These are phyloP conservation scores for Inosperma sp. DNA, from an alignment of 768 basidiomycete species.

Conservation along the genomic window DNA sequence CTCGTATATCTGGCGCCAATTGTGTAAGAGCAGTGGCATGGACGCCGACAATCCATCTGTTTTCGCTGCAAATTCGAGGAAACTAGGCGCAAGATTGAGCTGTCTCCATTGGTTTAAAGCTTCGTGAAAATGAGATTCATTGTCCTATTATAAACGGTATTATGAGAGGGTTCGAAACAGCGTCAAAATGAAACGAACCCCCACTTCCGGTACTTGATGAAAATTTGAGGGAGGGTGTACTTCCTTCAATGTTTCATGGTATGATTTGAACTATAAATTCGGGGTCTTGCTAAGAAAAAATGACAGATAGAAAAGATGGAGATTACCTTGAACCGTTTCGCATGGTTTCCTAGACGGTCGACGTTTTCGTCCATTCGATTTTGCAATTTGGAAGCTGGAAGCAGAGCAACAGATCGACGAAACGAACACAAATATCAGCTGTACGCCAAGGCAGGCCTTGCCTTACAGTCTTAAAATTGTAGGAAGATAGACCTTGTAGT, in stretches of 20 bases:
- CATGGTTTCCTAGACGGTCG: too few species aligned
- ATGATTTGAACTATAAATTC: constrained; percentile 56
- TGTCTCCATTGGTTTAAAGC: constrained; percentile 73
- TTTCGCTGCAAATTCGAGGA: constrained; percentile 62
- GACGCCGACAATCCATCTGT: constrained; percentile 61
- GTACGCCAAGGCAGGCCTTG: too few species aligned
- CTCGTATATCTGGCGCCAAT: constrained; percentile 65
- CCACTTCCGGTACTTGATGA: constrained; percentile 50
- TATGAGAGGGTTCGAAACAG: neutral
- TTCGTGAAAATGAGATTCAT: constrained; percentile 73
- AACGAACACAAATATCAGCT: too few species aligned
- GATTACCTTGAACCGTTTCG: constrained; percentile 14
- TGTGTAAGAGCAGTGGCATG: constrained; percentile 76
- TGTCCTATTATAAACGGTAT: constrained; percentile 45
- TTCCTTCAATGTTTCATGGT: constrained; percentile 58
- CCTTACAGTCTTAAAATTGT: neutral
- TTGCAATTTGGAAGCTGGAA: too few species aligned
- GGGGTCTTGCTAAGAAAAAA: constrained; percentile 1
- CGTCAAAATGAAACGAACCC: constrained; percentile 33
- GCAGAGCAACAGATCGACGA: too few species aligned
- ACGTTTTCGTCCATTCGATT: too few species aligned
- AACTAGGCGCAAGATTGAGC: constrained; percentile 73
- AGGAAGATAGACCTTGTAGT: neutral
- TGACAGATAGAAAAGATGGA: neutral
- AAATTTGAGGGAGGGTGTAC: constrained; percentile 71